These are phyloP conservation scores for Penicillium rolfsii DNA, from an alignment of 2,329 filamentous ascomycete species.

Conservation along the genomic window DNA sequence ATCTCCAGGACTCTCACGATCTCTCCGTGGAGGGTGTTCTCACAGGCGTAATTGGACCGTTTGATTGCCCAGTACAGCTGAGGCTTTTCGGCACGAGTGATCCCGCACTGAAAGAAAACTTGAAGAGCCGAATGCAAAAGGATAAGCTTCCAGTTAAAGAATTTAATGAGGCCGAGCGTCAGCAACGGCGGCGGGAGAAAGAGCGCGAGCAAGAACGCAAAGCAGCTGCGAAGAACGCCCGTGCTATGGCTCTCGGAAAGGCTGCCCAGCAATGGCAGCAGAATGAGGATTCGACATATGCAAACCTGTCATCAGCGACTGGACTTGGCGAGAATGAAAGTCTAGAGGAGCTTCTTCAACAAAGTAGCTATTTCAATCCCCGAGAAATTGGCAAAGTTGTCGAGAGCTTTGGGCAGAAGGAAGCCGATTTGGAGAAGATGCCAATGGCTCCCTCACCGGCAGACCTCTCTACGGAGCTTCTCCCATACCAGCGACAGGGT, in stretches of 20 bases:
- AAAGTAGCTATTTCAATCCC: slow-evolving; percentile 69
- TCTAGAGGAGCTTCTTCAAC: slow-evolving; percentile 66
- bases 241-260: slow-evolving; percentile 32
- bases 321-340: slow-evolving; percentile 42
- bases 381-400: slow-evolving; percentile 66
- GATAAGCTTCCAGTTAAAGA: slow-evolving; percentile 64
- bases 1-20: slow-evolving; percentile 55
- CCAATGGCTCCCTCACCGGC: slow-evolving; percentile 71
- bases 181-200: slow-evolving; percentile 47
- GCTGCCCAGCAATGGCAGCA: slow-evolving; percentile 31
- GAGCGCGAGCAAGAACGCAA: slow-evolving; percentile 57
- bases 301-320: slow-evolving; percentile 42
- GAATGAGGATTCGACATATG: slow-evolving; percentile 35
- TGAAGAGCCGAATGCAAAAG: slow-evolving; percentile 65
- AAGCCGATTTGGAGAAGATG: slow-evolving; percentile 71
- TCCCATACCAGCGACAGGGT: slow-evolving; percentile 80
- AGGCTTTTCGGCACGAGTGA: slow-evolving; percentile 70
- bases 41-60: slow-evolving; percentile 66
- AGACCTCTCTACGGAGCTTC: slow-evolving; percentile 65
- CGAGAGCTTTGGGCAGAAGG: slow-evolving; percentile 71
- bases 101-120: slow-evolving; percentile 52
- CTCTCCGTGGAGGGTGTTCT: slow-evolving; percentile 71
- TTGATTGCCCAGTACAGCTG: slow-evolving; percentile 72
- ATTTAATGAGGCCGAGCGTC: slow-evolving; percentile 60
- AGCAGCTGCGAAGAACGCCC: slow-evolving; percentile 40